Evolutionary conservation across 768 basidiomycete species (phyloP).

Genomic region (Auriscalpium orientale): DNA sequence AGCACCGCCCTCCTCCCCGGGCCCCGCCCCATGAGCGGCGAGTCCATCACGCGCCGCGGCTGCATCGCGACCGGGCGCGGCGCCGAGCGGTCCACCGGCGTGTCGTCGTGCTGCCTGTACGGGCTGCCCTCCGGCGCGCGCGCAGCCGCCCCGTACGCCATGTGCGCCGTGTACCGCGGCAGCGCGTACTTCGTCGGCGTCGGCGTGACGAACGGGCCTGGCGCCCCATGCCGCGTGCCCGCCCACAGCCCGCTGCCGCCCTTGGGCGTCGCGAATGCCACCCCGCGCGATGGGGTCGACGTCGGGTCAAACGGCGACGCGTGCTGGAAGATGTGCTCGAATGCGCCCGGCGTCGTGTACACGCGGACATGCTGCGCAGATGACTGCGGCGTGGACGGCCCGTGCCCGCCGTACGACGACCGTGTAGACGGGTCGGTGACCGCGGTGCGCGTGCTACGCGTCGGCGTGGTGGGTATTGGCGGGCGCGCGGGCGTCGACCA

Average conservation of each 20-base stretch:
- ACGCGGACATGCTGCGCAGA: constrained; percentile 21
- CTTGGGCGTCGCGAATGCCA: constrained; percentile 23
- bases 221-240: background rate
- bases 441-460: constrained; percentile 1
- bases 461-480: constrained; percentile 40
- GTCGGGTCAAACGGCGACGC: constrained; percentile 69
- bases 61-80: background rate
- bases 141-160: background rate
- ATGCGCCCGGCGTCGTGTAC: constrained; percentile 18
- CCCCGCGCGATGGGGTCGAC: constrained; percentile 75
- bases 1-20: background rate
- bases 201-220: background rate
- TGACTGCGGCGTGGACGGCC: constrained; percentile 41
- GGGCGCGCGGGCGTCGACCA: constrained; percentile 37
- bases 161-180: background rate
- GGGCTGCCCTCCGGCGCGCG: background rate
- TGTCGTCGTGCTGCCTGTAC: background rate
- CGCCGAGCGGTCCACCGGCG: background rate
- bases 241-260: background rate
- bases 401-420: constrained; percentile 42
- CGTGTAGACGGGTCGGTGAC: constrained; percentile 20
- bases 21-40: constrained; percentile 1
- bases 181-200: background rate
- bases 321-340: constrained; percentile 19
- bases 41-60: background rate